Conservation (phyloP, 371 early-diverging fungal genomes). For the Zopfochytrium polystomum region DNA sequence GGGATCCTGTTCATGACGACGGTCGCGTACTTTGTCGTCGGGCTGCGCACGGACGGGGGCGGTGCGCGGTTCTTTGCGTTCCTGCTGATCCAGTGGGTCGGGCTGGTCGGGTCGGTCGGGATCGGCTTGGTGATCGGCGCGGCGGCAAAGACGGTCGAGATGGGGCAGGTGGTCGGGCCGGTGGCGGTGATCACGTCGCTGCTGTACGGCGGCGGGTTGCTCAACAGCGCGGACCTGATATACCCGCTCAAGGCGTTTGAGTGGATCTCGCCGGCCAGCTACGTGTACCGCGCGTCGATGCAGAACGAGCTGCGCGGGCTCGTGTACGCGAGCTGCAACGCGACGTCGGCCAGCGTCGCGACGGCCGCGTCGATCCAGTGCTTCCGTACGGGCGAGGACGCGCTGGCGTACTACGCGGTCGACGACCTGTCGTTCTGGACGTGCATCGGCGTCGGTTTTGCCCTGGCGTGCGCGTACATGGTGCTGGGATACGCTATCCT, state of each 20-base stretch:
- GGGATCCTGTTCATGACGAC: constrained; percentile 21
- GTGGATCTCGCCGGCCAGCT: constrained; percentile 37
- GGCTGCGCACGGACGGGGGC: constrained; percentile 27
- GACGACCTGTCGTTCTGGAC: no score
- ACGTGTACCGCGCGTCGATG: constrained; percentile 36
- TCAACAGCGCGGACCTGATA: constrained; percentile 40
- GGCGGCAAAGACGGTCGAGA: constrained; percentile 31
- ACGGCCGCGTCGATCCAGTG: no score
- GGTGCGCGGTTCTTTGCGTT: no score
- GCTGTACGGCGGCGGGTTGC: constrained; percentile 48
- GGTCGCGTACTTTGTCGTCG: constrained; percentile 42
- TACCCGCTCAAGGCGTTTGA: constrained; percentile 43
- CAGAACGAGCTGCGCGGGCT: no score
- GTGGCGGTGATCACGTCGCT: constrained; percentile 46
- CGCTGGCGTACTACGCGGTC: no score
- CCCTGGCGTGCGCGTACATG: no score
- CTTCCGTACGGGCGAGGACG: no score
- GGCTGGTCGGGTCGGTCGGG: constrained; percentile 31
- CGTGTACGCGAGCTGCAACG: no score
- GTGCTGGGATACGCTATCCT: no score
- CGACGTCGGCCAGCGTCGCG: no score
- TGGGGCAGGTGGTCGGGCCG: constrained; percentile 49
- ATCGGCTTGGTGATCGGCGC: constrained; percentile 41
- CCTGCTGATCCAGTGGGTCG: constrained; percentile 7
- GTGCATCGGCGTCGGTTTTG: no score